Evolutionary conservation across 2,329 filamentous ascomycete genomes (phyloP), one percentile per base, ranked within the genome.

Genomic region (Colletotrichum theobromicola): DNA sequence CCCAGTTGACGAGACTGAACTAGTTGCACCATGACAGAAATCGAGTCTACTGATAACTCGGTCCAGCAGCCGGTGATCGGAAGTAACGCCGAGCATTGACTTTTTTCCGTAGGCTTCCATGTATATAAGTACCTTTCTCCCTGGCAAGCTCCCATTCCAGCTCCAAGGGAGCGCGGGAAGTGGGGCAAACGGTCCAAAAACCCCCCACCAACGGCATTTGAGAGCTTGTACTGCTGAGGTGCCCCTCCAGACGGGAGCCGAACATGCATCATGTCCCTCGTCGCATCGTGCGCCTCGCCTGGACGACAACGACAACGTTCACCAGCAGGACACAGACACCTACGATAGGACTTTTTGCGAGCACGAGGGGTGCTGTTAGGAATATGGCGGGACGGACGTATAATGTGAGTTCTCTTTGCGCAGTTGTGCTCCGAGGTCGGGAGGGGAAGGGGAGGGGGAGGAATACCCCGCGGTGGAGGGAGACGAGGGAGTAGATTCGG

Each of bases 221-320:
- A 34, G n/a, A n/a, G 16, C 63, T 16, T 30, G 30, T 42, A 15
- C 32, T 50, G 50, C 61, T 15, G 30, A 42, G 58, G 42, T 66
- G 66, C 57, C 30, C 26, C 57, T 60, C 57, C 30, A 35, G 57
- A n/a, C 28, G n/a, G n/a, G 32, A 34, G 32, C 34, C 60, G 42
- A 50, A 62, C 4, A 77, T 77, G 76, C 74, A 76, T 76, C 70
- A 76, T 76, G 74, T 70, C 60, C 64, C 58, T 69, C 74, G 61
- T 35, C 61, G 68, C 68, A 58, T 67, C 53, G 42, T 72, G 46
- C 75, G 71, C 42, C 65, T 74, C 37, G 42, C 42, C 42, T 50
- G 42, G 42, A 50, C 4, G 55, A 50, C 65, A 62, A 26, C 24
- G 32, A 28, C 55, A 16, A 60, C 18, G 28, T 35, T 60, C 12